Percentiles rank a stretch among this genome's conserved stretches.
Evolutionary conservation across 176 grass and related monocot genomes (phyloP).

Genomic region (Dactylis glomerata): DNA sequence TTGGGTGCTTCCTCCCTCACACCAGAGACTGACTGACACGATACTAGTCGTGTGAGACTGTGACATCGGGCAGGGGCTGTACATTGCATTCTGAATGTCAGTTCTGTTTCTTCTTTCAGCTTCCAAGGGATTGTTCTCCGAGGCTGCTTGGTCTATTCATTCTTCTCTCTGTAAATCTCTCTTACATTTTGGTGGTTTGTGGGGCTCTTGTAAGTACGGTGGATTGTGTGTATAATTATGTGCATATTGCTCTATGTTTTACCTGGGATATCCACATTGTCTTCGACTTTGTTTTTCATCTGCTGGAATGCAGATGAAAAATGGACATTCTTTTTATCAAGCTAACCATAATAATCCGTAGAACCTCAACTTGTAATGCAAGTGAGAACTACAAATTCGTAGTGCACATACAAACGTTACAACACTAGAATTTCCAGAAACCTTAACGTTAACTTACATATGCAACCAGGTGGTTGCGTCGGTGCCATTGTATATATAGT

Average conservation of each 20-base stretch:
- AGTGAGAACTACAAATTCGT: no score
- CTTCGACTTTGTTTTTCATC: neutral
- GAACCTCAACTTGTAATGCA: no score
- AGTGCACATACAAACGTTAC: no score
- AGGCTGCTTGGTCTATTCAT: neutral
- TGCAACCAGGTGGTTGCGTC: neutral
- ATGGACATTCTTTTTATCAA: no score
- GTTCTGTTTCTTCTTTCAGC: neutral
- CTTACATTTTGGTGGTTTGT: neutral
- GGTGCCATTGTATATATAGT: neutral
- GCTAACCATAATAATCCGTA: no score
- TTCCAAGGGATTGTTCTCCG: neutral
- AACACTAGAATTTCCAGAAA: neutral
- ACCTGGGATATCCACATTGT: neutral
- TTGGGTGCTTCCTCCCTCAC: conserved; percentile 34
- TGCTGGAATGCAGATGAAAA: no score
- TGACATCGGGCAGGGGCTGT: neutral
- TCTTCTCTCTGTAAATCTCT: neutral
- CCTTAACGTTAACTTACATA: neutral
- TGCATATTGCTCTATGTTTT: neutral
- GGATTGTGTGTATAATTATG: neutral
- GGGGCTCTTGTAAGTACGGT: neutral
- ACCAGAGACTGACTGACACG: neutral
- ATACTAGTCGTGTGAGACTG: neutral
- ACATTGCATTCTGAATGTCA: no score